Evolutionary conservation across 2,329 filamentous ascomycete genomes (phyloP).

Genomic region (Sporothrix dimorphospora): DNA sequence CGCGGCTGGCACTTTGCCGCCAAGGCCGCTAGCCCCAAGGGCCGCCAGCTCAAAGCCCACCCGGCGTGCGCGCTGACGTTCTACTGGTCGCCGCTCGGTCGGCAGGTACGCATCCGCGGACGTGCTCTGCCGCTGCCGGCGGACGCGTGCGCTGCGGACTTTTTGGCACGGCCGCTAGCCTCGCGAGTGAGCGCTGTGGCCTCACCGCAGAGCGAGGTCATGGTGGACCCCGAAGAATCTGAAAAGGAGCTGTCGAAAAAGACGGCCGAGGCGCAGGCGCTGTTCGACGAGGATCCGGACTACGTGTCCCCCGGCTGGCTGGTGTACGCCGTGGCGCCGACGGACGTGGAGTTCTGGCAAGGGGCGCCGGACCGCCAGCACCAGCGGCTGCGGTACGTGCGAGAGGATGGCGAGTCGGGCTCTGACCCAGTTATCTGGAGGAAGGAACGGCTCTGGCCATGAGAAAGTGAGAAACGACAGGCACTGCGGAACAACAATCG

Average conservation of each 20-base stretch:
- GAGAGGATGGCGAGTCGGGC: background rate
- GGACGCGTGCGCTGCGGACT: slow-evolving; percentile 27
- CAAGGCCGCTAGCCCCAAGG: slow-evolving; percentile 31
- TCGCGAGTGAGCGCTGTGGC: slow-evolving; percentile 26
- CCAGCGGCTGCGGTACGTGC: slow-evolving; percentile 29
- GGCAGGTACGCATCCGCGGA: slow-evolving; percentile 31
- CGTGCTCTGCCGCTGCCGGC: slow-evolving; percentile 19
- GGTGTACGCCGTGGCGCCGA: slow-evolving; percentile 30
- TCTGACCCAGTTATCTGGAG: slow-evolving; percentile 15
- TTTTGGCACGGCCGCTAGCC: slow-evolving; percentile 26
- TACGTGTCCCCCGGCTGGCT: slow-evolving; percentile 29
- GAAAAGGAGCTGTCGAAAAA: background rate
- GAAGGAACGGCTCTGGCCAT: slow-evolving; percentile 29
- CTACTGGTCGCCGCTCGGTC: slow-evolving; percentile 31
- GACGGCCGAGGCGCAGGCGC: background rate
- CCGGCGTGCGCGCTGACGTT: slow-evolving; percentile 28
- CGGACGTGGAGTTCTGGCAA: slow-evolving; percentile 33
- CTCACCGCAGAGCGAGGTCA: slow-evolving; percentile 25
- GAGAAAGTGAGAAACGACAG: background rate
- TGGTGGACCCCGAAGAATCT: background rate
- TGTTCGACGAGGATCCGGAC: slow-evolving; percentile 25
- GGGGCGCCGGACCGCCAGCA: slow-evolving; percentile 30
- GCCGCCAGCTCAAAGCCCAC: slow-evolving; percentile 23
- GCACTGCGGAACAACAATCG: background rate
- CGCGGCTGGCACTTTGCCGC: slow-evolving; percentile 33